Conservation (phyloP, 148 eudicot genomes). For the Camellia lanceoleosa region DNA sequence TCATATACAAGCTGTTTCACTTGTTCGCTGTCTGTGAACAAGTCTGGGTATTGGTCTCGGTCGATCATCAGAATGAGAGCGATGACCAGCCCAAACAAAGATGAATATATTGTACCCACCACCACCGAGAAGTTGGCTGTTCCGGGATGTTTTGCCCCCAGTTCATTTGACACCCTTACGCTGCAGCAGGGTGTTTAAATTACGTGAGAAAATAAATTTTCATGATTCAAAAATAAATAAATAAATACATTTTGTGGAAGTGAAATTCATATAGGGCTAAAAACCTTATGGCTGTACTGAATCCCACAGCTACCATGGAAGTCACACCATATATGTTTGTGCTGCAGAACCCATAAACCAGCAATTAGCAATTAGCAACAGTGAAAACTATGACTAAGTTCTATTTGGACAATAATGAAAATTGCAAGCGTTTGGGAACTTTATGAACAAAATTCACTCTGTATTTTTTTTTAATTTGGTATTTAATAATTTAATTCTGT, state of each 20-base stretch:
- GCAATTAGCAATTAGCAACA: background rate
- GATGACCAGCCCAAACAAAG: slow-evolving; percentile 20
- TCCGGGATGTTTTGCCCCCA: slow-evolving; percentile 38
- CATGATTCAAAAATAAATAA: too few relatives aligned
- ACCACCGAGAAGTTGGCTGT: slow-evolving; percentile 31
- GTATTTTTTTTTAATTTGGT: too few relatives aligned
- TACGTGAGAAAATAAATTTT: too few relatives aligned
- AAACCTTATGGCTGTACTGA: slow-evolving; percentile 41
- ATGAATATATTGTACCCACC: slow-evolving; percentile 20
- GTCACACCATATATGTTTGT: slow-evolving; percentile 33
- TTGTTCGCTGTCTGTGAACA: background rate
- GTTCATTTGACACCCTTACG: slow-evolving; percentile 36
- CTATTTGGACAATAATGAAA: too few relatives aligned
- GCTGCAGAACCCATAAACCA: slow-evolving; percentile 17
- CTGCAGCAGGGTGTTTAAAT: background rate
- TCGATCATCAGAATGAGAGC: slow-evolving; percentile 16
- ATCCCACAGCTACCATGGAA: slow-evolving; percentile 27
- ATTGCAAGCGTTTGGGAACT: too few relatives aligned
- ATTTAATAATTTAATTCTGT: too few relatives aligned
- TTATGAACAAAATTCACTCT: too few relatives aligned
- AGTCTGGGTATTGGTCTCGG: slow-evolving; percentile 21
- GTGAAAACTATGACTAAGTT: too few relatives aligned
- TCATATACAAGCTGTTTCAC: background rate
- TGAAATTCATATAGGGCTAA: too few relatives aligned
- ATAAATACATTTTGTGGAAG: too few relatives aligned